Evolutionary conservation across 2,329 filamentous ascomycete species (phyloP), one percentile per base, ranked within the genome.

Genomic region (Knufia fluminis): DNA sequence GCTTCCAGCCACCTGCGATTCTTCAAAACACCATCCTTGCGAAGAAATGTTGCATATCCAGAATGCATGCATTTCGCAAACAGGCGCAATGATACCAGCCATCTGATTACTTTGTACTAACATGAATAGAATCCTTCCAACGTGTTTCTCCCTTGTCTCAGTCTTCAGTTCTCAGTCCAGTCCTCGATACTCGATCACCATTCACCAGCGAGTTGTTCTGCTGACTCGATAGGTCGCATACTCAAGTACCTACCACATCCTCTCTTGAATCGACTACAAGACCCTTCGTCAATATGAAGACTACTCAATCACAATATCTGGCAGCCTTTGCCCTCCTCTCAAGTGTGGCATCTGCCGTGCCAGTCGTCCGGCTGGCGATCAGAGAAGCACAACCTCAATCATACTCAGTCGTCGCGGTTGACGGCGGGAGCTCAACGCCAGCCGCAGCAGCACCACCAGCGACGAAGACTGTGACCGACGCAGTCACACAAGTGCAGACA

Each of bases 321-420:
- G 48, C 49, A 19, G 52, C 51, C 9, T 19, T 53, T 22, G 16
- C 53, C 9, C 40, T 51, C 23, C 35, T 55, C 24, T 41, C 54
- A 4, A 49, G 40, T n/a, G 24, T 48, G 9, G 23, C 22, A 19
- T 14, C 20, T 3, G 45, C 45, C 6, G 16, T 48, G 8, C 45
- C 45, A 19, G 17, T 50, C 6, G 20, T 43, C 39, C 16, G 28
- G 38, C 41, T 14, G 20, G 54, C 14, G 9, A 44, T 40, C 52
- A 52, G 40, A 48, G 45, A 33, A 20, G 42, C 36, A 49, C 24
- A 48, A 41, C 50, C 55, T 19, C 56, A 56, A 38, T 56, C 61
- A 31, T 64, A 64, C 51, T 63, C 62, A 20, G 61, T 64, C 22
- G 62, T 64, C 20, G 55, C 60, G n/a, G 62, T 64, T 16, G 62